phyloP scores from a whole-genome alignment of 805 yeast genomes.

The Pichia pseudocactophila region DNA sequence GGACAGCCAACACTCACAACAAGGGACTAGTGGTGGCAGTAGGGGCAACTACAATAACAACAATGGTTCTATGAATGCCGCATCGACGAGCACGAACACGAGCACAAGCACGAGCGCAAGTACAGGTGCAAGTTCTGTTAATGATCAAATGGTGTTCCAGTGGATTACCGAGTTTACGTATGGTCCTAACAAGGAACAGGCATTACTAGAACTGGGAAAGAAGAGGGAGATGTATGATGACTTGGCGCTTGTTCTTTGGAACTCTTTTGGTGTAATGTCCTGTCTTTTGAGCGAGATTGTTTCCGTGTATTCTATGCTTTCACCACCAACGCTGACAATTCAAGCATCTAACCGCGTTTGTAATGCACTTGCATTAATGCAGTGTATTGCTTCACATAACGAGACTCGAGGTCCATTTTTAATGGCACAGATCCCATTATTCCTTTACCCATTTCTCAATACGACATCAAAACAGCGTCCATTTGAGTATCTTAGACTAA shows the following conservation, averaged over 20 bases:
- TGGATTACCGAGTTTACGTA: conserved; percentile 88
- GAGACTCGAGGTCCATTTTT: conserved; percentile 81
- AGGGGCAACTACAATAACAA: not conserved
- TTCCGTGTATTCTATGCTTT: conserved; percentile 78
- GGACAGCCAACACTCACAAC: not conserved
- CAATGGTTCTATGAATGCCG: not conserved
- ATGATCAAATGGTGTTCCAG: conserved; percentile 75
- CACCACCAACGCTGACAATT: conserved; percentile 79
- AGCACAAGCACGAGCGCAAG: too few relatives aligned
- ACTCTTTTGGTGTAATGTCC: conserved; percentile 94
- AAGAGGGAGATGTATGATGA: conserved; percentile 93
- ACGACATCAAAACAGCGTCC: conserved; percentile 88
- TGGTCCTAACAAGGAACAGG: conserved; percentile 89
- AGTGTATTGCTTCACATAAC: conserved; percentile 93
- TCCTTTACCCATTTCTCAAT: conserved; percentile 86
- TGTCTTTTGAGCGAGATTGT: conserved; percentile 82
- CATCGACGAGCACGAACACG: not conserved
- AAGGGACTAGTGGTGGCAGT: too few relatives aligned
- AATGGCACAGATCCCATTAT: conserved; percentile 86
- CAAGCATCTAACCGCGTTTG: conserved; percentile 90
- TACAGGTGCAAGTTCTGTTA: conserved; percentile 33
- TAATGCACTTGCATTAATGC: conserved; percentile 87
- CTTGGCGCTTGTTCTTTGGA: conserved; percentile 87
- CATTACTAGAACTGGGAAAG: conserved; percentile 83
- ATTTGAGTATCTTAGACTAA: conserved; percentile 85